Evolutionary conservation across 164 flowering plant genomes (phyloP), one percentile per base, ranked within the genome.

Genomic region (Buxus sempervirens): DNA sequence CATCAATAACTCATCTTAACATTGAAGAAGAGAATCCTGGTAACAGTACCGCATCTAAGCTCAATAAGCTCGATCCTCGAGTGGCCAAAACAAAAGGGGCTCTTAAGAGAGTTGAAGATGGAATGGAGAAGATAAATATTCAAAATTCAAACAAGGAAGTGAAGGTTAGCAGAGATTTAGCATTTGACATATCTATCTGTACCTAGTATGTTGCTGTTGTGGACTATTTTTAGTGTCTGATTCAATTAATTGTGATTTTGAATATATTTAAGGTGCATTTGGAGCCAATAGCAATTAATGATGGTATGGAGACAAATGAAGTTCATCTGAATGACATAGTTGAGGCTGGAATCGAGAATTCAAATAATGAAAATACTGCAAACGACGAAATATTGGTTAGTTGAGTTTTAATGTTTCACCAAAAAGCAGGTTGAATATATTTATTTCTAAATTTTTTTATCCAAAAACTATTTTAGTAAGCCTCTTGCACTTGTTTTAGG

Each of bases 111-210:
- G 59, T 36, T 45, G 51, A 45, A 1, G 51, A 6, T 45, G 51
- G 51, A 45, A 45, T 45, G 18, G 51, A 45, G 18, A 45, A 45
- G 51, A 45, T 15, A 15, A 75, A 53, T 57, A 82, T 71, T 70
- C 85, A 80, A 73, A 86, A 79, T 69, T 81, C 79, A 65, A 76
- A 64, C 63, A 85, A 79, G 75, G 85, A 85, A 72, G 81, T 86
- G 66, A 85, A 86, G 90, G 92, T 89, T 25, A 28, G 74, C 80
- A 22, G 21, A 14, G 26, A 45, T 45, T 45, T 23, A 32, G 15
- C 23, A 19, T 27, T 62, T 45, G 56, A 0, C 54, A 28, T 25
- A 2, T 26, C 23, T 51, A 22, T 21, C 59, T 20, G 4, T 25
- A 64, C 2, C 23, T n/a, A n/a, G n/a, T 36, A 26, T 22, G 22